These are phyloP conservation scores for Phlyctochytrium planicorne DNA, from an alignment of 192 early-diverging fungal species.

Conservation along the genomic window DNA sequence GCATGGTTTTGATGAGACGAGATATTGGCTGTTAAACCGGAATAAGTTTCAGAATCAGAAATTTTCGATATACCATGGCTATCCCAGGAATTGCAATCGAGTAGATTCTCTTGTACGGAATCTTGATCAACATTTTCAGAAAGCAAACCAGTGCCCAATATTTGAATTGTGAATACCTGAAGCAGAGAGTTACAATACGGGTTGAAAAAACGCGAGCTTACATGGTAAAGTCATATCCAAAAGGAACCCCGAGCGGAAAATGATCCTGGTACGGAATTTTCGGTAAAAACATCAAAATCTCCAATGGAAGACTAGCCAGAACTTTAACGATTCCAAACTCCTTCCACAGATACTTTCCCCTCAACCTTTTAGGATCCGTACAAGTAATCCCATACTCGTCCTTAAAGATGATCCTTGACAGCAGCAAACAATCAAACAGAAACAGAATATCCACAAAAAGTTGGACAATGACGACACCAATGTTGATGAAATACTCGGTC, in stretches of 20 bases:
- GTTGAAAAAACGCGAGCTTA: not conserved
- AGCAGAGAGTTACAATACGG: not conserved
- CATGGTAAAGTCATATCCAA: not conserved
- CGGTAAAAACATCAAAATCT: slow-evolving; percentile 13
- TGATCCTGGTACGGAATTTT: not conserved
- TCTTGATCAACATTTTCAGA: slow-evolving; percentile 25
- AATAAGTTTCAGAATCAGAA: slow-evolving; percentile 6
- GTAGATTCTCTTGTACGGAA: slow-evolving; percentile 25
- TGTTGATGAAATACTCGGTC: slow-evolving; percentile 20
- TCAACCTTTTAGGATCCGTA: slow-evolving; percentile 6
- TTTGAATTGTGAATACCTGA: slow-evolving; percentile 29
- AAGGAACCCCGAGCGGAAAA: not conserved
- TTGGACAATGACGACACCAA: slow-evolving; percentile 21
- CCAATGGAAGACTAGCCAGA: slow-evolving; percentile 25
- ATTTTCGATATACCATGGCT: slow-evolving; percentile 12
- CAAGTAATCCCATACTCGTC: slow-evolving; percentile 31
- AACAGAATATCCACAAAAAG: slow-evolving; percentile 22
- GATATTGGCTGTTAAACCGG: slow-evolving; percentile 20
- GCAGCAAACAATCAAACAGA: slow-evolving; percentile 23
- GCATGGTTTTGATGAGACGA: slow-evolving; percentile 34
- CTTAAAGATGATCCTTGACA: slow-evolving; percentile 16
- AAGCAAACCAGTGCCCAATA: slow-evolving; percentile 27
- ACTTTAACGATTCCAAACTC: slow-evolving; percentile 13
- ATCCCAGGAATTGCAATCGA: slow-evolving; percentile 16
- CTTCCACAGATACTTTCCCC: slow-evolving; percentile 15